Evolutionary conservation across 257 asterid genomes (phyloP), one percentile per base, ranked within the genome.

Genomic region (Capsicum baccatum): DNA sequence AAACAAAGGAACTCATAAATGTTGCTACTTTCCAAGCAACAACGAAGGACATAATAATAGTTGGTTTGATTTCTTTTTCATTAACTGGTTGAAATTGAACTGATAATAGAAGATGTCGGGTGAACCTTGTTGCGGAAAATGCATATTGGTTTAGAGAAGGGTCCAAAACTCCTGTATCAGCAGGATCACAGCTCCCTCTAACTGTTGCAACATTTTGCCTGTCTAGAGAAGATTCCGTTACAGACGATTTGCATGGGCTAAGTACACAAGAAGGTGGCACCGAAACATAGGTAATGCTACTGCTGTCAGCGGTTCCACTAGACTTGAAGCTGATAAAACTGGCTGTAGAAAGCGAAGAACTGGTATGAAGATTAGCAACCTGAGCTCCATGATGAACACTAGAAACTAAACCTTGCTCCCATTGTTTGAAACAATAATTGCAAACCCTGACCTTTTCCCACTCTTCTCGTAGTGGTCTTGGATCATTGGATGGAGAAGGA

Each of bases 251-350:
- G 83, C 69, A 87, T 17, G 92, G 94, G 90, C 93, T 92, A 87
- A 88, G 84, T 80, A 84, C 92, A 83, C 89, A 70, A 87, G 96
- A 92, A 66, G 88, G 95, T 85, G 97, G 93, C 83, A 88, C 66
- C 59, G 98, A 92, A 57, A 83, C 88, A 85, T 89, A 87, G 56
- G 94, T 90, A 42, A 87, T 85, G 88, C 90, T 88, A 85, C 93
- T 90, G 89, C 95, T 92, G 81, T 89, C 89, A 83, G 90, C 87
- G 79, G 99, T 96, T 85, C 89, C 94, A 82, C 95, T 90, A 78
- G 99, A 94, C 88, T 89, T 96, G 60, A 92, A 90, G 92, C 99
- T 96, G 85, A 90, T 85, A 83, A 92, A 90, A 92, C 99, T 96
- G 69, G 89, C 87, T 64, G 90, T 91, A 86, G 99, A 92, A 39